Percentiles rank a stretch among this genome's conserved stretches.
These are phyloP conservation scores for Dionaea muscipula DNA, from an alignment of 179 eudicot species.

Conservation along the genomic window DNA sequence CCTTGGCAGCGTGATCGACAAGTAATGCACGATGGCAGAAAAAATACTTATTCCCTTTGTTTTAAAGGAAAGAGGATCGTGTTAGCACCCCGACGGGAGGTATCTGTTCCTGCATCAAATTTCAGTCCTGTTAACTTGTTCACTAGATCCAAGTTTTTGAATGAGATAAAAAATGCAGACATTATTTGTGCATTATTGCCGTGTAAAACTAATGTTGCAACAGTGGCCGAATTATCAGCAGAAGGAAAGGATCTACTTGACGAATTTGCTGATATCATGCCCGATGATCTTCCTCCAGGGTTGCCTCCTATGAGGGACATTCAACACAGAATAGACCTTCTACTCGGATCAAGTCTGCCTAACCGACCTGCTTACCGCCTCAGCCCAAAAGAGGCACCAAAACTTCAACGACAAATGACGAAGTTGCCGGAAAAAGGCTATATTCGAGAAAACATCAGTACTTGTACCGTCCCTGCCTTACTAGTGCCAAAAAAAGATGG, in stretches of 20 bases:
- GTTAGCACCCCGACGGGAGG: too few relatives aligned
- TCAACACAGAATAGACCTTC: neutral
- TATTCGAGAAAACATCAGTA: neutral
- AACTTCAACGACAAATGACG: neutral
- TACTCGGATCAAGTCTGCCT: neutral
- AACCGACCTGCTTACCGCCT: neutral
- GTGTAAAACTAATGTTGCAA: neutral
- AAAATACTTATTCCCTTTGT: neutral
- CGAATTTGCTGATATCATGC: neutral
- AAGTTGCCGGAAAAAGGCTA: neutral
- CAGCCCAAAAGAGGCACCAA: neutral
- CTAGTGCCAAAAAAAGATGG: neutral
- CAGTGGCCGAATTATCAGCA: too few relatives aligned
- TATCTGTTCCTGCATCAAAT: too few relatives aligned
- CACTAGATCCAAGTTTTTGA: too few relatives aligned
- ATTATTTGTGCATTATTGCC: neutral
- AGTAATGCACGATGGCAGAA: neutral
- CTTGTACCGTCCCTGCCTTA: neutral
- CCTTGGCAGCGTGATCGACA: neutral
- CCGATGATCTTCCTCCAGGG: too few relatives aligned
- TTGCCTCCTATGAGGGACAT: neutral
- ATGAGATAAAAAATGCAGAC: too few relatives aligned
- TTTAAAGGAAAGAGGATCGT: too few relatives aligned
- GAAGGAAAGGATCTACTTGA: neutral
- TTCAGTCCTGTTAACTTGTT: too few relatives aligned